Base-by-base conservation (phyloP, 441 rosid species). In the Rhodomyrtus psidioides region DNA sequence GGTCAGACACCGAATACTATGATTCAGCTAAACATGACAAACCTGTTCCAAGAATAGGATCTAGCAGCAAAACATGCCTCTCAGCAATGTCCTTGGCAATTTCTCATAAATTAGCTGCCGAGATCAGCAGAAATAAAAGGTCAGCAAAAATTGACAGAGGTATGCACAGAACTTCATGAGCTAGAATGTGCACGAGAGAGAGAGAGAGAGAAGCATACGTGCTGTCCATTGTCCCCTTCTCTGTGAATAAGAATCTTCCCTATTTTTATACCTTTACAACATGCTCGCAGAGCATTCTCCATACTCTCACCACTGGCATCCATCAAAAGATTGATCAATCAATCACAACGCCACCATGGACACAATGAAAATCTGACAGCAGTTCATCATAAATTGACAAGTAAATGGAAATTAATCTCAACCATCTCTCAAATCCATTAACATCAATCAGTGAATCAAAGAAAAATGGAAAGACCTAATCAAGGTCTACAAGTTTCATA, bases 1-100 rank as follows among this genome's bases (percentile, higher is more conserved):
- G 16, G 79, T 39, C 16, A 39, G 79, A 70, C 49, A 39, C n/a
- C n/a, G n/a, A 1, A 21, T 10, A 21, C n/a, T 39, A 39, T 6
- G 15, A 70, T 39, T 70, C 16, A 70, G 51, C 51, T 70, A 39
- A 19, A 39, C 49, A 39, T 1, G 39, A 82, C 93, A 44, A 88
- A 96, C 99, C 99, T 96, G 99, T 97, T 83, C 99, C 99, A 13
- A 97, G 91, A 89, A 97, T 96, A 62, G 98, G 99, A 96, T 96
- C 99, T 91, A 97, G 90, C 65, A 97, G 89, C 83, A 97, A 88
- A 82, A 96, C 99, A 84, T 96, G 99, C 88, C 98, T 95, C 88
- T 96, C 94, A 13, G 96, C 93, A 84, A 97, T 97, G 92, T 97
- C 99, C 85, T 90, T 90, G 0, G 99, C 62, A 97, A 88, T 89